These are phyloP conservation scores for Amanita pseudoporphyria DNA, from an alignment of 768 basidiomycete species.

Conservation along the genomic window DNA sequence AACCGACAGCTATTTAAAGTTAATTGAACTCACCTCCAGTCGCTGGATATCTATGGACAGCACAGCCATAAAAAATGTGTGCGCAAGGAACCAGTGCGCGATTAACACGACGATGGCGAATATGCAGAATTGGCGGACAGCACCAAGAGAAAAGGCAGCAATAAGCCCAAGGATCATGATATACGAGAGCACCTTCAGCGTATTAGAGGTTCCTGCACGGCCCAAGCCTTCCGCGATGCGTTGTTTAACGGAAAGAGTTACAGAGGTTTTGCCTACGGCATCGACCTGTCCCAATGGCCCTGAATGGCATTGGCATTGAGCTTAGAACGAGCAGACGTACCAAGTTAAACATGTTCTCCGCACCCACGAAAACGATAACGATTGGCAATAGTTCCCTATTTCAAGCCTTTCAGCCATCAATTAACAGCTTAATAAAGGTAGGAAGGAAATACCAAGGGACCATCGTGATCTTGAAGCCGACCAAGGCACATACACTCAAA, in stretches of 20 bases:
- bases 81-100: constrained; percentile 95
- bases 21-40: constrained; percentile 50
- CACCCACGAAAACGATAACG: constrained; percentile 90
- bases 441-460: constrained; percentile 65
- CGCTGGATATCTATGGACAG: constrained; percentile 94
- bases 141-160: constrained; percentile 64
- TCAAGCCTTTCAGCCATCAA: constrained; percentile 6
- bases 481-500: constrained; percentile 83
- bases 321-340: constrained; percentile 32
- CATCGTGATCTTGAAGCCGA: constrained; percentile 83
- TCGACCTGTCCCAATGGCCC: constrained; percentile 50
- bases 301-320: constrained; percentile 8
- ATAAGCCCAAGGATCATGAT: constrained; percentile 72
- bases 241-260: constrained; percentile 83
- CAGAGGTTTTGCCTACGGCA: constrained; percentile 74
- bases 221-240: constrained; percentile 89
- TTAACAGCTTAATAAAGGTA: not conserved
- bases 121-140: constrained; percentile 85
- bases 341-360: constrained; percentile 96
- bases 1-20: not conserved
- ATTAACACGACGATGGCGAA: constrained; percentile 93
- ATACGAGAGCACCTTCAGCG: constrained; percentile 85
- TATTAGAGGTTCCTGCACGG: constrained; percentile 83
- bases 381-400: constrained; percentile 82
- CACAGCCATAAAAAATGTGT: constrained; percentile 93